Base-by-base conservation (phyloP, 306 rosid genomes). In the Dryas alaskensis region DNA sequence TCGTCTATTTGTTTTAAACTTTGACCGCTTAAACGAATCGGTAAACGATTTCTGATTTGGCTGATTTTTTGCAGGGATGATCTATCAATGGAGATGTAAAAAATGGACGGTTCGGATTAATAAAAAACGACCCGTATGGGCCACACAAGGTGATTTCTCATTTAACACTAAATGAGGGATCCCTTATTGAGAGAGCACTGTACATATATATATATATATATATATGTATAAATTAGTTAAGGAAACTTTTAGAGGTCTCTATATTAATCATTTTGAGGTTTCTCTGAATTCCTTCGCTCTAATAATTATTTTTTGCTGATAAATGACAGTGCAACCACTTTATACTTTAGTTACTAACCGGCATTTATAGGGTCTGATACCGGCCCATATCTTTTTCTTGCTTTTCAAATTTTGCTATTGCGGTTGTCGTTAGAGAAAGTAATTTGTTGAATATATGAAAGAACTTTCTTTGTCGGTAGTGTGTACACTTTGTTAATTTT, bases 241-340 rank as follows among this genome's bases (percentile, higher is more conserved):
- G 79, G 67, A 76, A 80, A 78, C 67, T 76, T 73, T 82, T 68
- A 69, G 63, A 74, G 70, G 85, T 88, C 92, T 81, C 84, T 67
- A 49, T 65, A 67, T 70, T 82, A 88, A 88, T 88, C 84, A 86
- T 81, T 87, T 78, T 81, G 82, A 54, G 79, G 69, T 37, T 45
- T 13, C 80, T 57, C 81, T 67, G 80, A 84, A 84, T 82, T 86
- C 84, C 79, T 50, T 66, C 49, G 60, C 74, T 37, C 76, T 81
- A 86, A 82, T 86, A 78, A 86, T 86, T 83, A 27, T 57, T 70
- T 73, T 65, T 78, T 2, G 62, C 84, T 85, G 88, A 87, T 70
- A 64, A 86, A 75, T 75, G 89, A 89, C 85, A 76, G 81, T 76
- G 66, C 84, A 87, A 87, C 94, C 76, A 83, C 91, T 85, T 81